Percentiles rank a stretch among this genome's conserved stretches.
These are phyloP conservation scores for Cornus kousa DNA, from an alignment of 148 eudicot genomes.

Conservation along the genomic window DNA sequence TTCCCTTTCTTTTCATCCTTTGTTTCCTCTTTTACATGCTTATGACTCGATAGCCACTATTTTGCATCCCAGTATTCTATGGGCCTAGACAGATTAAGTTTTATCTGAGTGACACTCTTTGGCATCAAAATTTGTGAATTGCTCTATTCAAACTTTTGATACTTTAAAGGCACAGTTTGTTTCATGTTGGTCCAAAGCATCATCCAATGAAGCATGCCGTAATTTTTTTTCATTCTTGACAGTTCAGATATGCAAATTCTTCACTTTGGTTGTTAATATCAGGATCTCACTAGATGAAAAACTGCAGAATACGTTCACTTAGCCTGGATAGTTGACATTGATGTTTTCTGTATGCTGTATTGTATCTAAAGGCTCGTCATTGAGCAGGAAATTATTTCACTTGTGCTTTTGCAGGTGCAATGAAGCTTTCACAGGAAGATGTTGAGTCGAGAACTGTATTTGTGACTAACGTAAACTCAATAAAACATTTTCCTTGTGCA, in stretches of 20 bases:
- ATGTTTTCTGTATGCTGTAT: neutral
- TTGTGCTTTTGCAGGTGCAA: constrained; percentile 41
- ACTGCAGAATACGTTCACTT: neutral
- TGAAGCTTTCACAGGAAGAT: constrained; percentile 28
- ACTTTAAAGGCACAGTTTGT: neutral
- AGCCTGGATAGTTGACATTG: constrained; percentile 8
- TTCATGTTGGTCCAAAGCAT: neutral
- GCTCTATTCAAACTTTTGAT: neutral
- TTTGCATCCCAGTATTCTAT: neutral
- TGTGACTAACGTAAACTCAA: constrained; percentile 41
- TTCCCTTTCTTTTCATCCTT: neutral
- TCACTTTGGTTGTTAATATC: neutral
- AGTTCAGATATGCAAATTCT: constrained; percentile 6
- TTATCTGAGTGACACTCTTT: neutral
- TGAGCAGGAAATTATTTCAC: constrained; percentile 14
- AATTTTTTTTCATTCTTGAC: neutral
- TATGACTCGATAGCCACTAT: neutral
- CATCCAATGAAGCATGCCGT: neutral
- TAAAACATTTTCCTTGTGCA: constrained; percentile 9
- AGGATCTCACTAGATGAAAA: neutral
- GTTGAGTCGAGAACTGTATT: constrained; percentile 38
- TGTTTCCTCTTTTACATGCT: neutral
- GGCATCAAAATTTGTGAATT: neutral
- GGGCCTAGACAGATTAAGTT: neutral
- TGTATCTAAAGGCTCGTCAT: constrained; percentile 5